Conservation (phyloP, 73 alveolate species). For the Paramecium tetraurelia region DNA sequence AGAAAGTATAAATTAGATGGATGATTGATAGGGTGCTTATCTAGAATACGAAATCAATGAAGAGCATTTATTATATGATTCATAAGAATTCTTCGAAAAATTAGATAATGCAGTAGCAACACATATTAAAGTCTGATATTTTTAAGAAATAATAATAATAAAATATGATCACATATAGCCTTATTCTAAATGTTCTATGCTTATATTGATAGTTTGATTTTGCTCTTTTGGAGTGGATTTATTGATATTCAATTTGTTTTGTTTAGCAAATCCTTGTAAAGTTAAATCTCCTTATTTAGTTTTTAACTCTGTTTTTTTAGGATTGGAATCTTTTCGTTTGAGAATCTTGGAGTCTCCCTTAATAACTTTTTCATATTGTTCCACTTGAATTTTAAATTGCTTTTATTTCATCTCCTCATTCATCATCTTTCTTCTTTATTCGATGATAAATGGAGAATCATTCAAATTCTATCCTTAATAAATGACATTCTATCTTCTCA, state of each 20-base stretch:
- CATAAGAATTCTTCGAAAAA: background rate
- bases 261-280: background rate
- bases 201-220: background rate
- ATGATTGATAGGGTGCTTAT: background rate
- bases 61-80: background rate
- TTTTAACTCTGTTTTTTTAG: background rate
- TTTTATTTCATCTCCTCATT: constrained; percentile 32
- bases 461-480: background rate
- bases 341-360: background rate
- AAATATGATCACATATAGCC: constrained; percentile 30
- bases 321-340: background rate
- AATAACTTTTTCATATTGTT: constrained; percentile 10
- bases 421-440: constrained; percentile 23
- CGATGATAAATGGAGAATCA: constrained; percentile 19
- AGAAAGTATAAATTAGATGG: background rate
- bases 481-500: constrained; percentile 26
- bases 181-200: constrained; percentile 3
- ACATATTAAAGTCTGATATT: background rate
- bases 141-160: background rate
- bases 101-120: background rate
- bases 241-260: background rate
- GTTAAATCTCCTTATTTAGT: constrained; percentile 4
- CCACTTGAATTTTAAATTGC: constrained; percentile 11
- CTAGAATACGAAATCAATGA: background rate
- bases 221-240: background rate